phyloP scores from a whole-genome alignment of 2,329 filamentous ascomycete species.

The Fusarium verrucosum region DNA sequence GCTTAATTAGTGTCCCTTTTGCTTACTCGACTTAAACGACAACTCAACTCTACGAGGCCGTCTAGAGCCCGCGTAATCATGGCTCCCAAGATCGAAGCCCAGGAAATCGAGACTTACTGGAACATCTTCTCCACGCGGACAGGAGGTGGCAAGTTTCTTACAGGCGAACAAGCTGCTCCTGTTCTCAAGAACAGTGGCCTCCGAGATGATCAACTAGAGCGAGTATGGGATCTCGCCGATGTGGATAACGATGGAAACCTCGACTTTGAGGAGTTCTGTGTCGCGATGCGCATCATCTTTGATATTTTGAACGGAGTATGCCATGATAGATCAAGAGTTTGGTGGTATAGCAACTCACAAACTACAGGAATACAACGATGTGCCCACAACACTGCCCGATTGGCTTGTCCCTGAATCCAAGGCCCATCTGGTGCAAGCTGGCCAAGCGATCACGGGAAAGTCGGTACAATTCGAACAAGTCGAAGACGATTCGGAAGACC shows the following conservation, averaged over 20 bases:
- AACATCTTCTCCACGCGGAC: conserved; percentile 70
- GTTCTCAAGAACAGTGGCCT: conserved; percentile 71
- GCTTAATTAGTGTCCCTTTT: not conserved
- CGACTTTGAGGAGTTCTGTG: conserved; percentile 99
- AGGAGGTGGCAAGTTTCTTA: conserved; percentile 67
- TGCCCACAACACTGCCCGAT: conserved; percentile 86
- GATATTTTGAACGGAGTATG: conserved; percentile 92
- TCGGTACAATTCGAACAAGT: conserved; percentile 86
- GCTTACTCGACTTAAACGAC: not conserved
- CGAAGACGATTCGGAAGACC: conserved; percentile 82
- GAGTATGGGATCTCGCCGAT: conserved; percentile 96
- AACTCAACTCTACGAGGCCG: not conserved
- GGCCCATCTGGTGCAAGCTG: conserved; percentile 87
- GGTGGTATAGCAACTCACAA: conserved; percentile 22
- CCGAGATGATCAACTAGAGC: conserved; percentile 83
- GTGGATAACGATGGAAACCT: conserved; percentile 97
- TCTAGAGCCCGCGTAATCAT: conserved; percentile 50
- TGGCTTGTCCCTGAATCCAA: conserved; percentile 98
- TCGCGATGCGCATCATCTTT: conserved; percentile 98
- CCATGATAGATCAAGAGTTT: not conserved
- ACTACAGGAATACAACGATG: conserved; percentile 82
- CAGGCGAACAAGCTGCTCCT: conserved; percentile 69
- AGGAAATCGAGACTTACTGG: conserved; percentile 73
- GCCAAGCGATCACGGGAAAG: conserved; percentile 78
- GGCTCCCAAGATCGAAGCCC: conserved; percentile 69